Percentiles rank a stretch among this genome's conserved stretches.
Conservation (phyloP, 176 grass and related monocot species). For the Stipa capillata region DNA sequence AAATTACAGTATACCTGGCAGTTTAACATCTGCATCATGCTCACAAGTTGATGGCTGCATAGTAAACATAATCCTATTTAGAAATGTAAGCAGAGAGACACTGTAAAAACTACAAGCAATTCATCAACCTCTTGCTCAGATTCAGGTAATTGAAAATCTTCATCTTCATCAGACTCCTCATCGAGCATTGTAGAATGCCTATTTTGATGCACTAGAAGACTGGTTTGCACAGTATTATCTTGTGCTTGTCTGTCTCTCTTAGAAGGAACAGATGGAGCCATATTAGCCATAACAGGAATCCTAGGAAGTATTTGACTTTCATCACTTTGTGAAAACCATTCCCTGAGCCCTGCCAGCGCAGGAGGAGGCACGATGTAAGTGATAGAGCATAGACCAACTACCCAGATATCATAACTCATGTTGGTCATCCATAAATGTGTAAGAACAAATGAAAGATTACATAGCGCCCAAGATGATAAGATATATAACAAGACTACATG, state of each 20-base stretch:
- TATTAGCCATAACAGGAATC: conserved; percentile 76
- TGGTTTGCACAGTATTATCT: conserved; percentile 29
- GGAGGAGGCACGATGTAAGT: not conserved
- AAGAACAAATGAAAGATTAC: not conserved
- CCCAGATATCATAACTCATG: not conserved
- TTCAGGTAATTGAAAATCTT: conserved; percentile 58
- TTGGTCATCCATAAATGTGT: not conserved
- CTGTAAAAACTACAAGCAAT: conserved; percentile 1
- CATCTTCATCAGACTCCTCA: conserved; percentile 93
- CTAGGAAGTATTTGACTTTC: conserved; percentile 62
- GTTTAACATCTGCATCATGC: conserved; percentile 25
- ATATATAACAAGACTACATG: not conserved
- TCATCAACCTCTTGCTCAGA: conserved; percentile 51
- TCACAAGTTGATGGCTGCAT: conserved; percentile 48
- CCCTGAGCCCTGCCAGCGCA: conserved; percentile 59
- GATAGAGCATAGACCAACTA: not conserved
- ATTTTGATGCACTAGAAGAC: conserved; percentile 34
- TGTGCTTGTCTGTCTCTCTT: conserved; percentile 64
- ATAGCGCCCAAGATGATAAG: not conserved
- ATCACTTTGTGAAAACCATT: conserved; percentile 96
- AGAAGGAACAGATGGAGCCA: conserved; percentile 47
- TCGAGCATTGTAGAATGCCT: conserved; percentile 53
- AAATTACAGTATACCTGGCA: conserved; percentile 38
- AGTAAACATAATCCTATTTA: conserved; percentile 19
- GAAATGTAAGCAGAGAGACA: not conserved